phyloP scores from a whole-genome alignment of 371 early-diverging fungal genomes.

The Mortierella sp. region DNA sequence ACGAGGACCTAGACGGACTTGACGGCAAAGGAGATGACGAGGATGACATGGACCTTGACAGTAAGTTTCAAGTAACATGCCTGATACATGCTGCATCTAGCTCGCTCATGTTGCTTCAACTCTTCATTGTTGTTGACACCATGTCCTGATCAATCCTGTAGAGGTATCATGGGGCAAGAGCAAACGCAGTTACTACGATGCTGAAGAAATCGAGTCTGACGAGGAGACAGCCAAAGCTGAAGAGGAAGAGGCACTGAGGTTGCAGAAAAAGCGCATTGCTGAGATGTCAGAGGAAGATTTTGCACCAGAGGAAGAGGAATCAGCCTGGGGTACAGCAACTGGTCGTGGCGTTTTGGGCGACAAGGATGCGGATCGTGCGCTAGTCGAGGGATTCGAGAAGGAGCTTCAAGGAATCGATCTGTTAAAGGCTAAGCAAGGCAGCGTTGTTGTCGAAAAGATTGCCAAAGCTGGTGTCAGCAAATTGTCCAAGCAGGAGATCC shows the following conservation, averaged over 20 bases:
- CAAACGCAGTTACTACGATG: conserved; percentile 80
- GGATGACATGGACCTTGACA: conserved; percentile 58
- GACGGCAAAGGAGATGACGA: conserved; percentile 50
- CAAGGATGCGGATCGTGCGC: conserved; percentile 55
- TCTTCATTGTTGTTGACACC: neutral
- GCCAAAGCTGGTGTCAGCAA: conserved; percentile 60
- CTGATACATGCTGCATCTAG: neutral
- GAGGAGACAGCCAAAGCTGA: conserved; percentile 88
- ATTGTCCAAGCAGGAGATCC: conserved; percentile 73
- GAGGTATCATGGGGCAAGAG: conserved; percentile 74
- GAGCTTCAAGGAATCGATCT: conserved; percentile 64
- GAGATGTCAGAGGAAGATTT: conserved; percentile 92
- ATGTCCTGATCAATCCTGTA: conserved; percentile 1
- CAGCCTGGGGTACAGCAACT: conserved; percentile 44
- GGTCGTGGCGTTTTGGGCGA: conserved; percentile 45
- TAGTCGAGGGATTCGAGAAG: conserved; percentile 66
- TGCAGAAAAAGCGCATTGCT: conserved; percentile 83
- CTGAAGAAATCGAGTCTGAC: conserved; percentile 76
- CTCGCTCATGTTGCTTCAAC: neutral
- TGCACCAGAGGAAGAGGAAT: conserved; percentile 60
- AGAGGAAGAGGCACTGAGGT: conserved; percentile 89
- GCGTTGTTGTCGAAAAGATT: conserved; percentile 55
- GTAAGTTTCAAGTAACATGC: too few relatives aligned
- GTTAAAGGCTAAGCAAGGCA: conserved; percentile 41
- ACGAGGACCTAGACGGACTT: conserved; percentile 55